Conservation (phyloP, 352 stramenopile genomes). For the Hyaloperonospora arabidopsidis region DNA sequence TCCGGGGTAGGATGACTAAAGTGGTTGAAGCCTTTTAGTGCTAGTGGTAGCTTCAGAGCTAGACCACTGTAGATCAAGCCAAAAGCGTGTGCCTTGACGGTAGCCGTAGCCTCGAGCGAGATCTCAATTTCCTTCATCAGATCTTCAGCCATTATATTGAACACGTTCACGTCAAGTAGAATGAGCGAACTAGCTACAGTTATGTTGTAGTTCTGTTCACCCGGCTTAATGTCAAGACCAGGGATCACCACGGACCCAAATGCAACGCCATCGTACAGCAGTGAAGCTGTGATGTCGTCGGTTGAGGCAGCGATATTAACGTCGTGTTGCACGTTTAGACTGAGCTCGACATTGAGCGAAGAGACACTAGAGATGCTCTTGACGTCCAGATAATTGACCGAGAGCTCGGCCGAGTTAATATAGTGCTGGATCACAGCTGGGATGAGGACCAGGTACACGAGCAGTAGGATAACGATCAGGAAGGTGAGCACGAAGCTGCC, state of each 20-base stretch:
- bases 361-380: conserved; percentile 31
- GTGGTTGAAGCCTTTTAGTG: conserved; percentile 44
- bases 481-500: conserved; percentile 31
- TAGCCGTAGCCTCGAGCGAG: conserved; percentile 29
- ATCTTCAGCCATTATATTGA: conserved; percentile 34
- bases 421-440: conserved; percentile 54
- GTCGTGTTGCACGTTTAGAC: conserved; percentile 44
- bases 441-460: conserved; percentile 58
- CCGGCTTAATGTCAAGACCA: conserved; percentile 40
- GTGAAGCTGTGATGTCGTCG: conserved; percentile 39
- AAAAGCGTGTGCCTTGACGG: conserved; percentile 37
- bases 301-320: conserved; percentile 34
- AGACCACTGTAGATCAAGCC: conserved; percentile 49
- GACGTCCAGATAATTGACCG: conserved; percentile 64
- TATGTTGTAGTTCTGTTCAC: conserved; percentile 48
- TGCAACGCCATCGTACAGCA: conserved; percentile 35
- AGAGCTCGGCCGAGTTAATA: conserved; percentile 44
- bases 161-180: conserved; percentile 36
- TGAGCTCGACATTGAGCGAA: conserved; percentile 43
- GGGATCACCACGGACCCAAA: conserved; percentile 49
- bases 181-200: conserved; percentile 27
- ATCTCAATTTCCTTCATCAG: conserved; percentile 35
- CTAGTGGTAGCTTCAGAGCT: conserved; percentile 37
- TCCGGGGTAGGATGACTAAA: conserved; percentile 36
- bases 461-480: conserved; percentile 42